Base-by-base conservation (phyloP, 1,284 basidiomycete genomes). In the Phlebopus sp. region DNA sequence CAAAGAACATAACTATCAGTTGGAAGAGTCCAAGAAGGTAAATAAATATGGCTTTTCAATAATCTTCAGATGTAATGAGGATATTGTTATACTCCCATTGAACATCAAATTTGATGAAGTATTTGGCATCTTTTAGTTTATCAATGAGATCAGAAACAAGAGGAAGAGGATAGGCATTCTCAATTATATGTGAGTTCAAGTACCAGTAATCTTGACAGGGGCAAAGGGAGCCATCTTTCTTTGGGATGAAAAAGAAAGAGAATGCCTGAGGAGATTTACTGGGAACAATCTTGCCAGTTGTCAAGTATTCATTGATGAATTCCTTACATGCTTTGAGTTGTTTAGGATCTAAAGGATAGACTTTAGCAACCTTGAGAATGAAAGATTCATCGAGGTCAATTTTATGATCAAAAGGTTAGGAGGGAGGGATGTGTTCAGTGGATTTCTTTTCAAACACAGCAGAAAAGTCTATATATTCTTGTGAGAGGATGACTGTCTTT, bases 1-100 rank as follows among this genome's bases (percentile, higher is more conserved):
- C 56, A 37, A 74, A 70, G 30, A 69, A 69, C 67, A 74, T 71
- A 2, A 75, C 67, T 0, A 57, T 32, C 10, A 60, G 69, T 54
- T 74, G 59, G 51, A 64, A 25, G 25, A 25, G 25, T 25, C 8
- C 25, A 25, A 25, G 25, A 5, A 8, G 8, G 8, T 25, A 25
- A 25, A 25, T 25, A 25, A 25, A 25, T 8, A 25, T 8, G 4
- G 8, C 25, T 25, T 25, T 8, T 8, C 0, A 40, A 3, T 0
- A 37, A 38, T 5, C 50, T 47, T 39, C 59, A 1, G 43, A 30
- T 36, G 45, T 52, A 62, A 67, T 2, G n/a, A n/a, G n/a, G n/a
- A n/a, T n/a, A n/a, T n/a, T n/a, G n/a, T n/a, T n/a, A n/a, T n/a
- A n/a, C n/a, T 59, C 63, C 14, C 47, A 56, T 23, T 49, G 43